Evolutionary conservation across 192 early-diverging fungal species (phyloP), one percentile per base, ranked within the genome.

Genomic region (Coemansia aciculifera): DNA sequence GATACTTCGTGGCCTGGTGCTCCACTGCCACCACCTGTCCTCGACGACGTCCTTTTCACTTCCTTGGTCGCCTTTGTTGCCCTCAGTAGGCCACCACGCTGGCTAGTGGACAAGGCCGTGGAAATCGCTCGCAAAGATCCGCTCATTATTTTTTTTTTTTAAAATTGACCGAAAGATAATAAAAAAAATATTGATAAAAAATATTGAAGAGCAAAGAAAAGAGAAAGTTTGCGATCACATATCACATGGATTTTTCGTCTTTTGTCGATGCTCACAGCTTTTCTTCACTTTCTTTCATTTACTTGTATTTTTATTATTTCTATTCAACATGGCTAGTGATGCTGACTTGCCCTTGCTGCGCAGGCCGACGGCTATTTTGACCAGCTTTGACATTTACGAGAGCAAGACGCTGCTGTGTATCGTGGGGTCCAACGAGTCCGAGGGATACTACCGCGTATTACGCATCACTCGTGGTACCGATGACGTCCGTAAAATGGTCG

Each of bases 321-420:
- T 29, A 15, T 39, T 11, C 48, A 61, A 37, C 7, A 61, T 61
- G 59, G 31, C 31, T 27, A 66, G 72, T 42, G 62, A 39, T 40
- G 43, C 73, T 27, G 69, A 71, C 56, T 49, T 63, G 31, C 63
- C 56, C 51, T 52, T 52, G 62, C 71, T 75, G 3, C 59, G 38
- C 49, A 67, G 78, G 38, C 79, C 79, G 10, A 62, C 59, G 6
- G 70, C 86, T 15, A 83, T 88, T 11, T 75, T 91, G 54, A 93
- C 86, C 74, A 87, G 86, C 60, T 92, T 95, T 71, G 87, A 88
- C 19, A 85, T 98, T 31, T 96, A 95, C 73, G 95, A 98, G 66
- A 98, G 91, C 62, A 88, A 89, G 77, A 89, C 93, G 32, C 81
- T 92, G 37, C 93, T 90, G 60, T 95, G 86, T 64, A 84, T 97